Evolutionary conservation across 2,329 filamentous ascomycete genomes (phyloP), one percentile per base, ranked within the genome.

Genomic region (Mycosphaerelloides madeirae): DNA sequence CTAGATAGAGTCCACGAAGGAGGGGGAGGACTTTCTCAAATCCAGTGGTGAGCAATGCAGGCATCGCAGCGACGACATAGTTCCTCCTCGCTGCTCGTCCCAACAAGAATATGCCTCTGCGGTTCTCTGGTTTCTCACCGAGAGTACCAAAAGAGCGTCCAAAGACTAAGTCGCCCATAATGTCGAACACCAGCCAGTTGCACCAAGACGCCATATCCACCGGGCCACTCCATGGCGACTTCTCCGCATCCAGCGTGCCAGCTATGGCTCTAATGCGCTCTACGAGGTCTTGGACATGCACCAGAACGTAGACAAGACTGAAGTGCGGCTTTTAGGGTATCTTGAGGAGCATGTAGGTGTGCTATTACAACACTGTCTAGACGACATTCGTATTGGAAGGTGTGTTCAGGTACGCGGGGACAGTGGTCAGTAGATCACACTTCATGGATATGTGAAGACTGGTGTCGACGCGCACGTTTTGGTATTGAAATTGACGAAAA

Each of bases 111-210:
- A 68, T 68, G 18, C 68, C 68, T 46, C 67, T 64, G 13, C 71
- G 59, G 32, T 58, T 58, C 42, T 60, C 53, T 11, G 53, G 48
- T 33, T 47, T 46, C 3, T 47, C 47, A 2, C 54, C 52, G 2
- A 60, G 48, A 1, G 52, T 61, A n/a, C 52, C 57, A 34, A 61
- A 61, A 0, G 57, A 56, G n/a, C 50, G 45, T 2, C 69, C 68
- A 52, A 73, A 70, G 19, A 66, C 66, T 14, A 74, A 53, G 47
- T 75, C 71, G 11, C 71, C 71, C 68, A 78, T 76, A 43, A 77
- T 68, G 45, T 77, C 74, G 48, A 76, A 72, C 9, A 70, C 66
- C 29, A 76, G 56, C 61, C 66, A 74, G 46, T 69, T 57, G 43
- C 45, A 54, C 54, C 54, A 56, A 13, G 38, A 34, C 11, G 54